A percentile compares a stretch with the other conserved stretches of the same genome.
Conservation (phyloP, 1,284 basidiomycete genomes). For the Coniophora puteana region DNA sequence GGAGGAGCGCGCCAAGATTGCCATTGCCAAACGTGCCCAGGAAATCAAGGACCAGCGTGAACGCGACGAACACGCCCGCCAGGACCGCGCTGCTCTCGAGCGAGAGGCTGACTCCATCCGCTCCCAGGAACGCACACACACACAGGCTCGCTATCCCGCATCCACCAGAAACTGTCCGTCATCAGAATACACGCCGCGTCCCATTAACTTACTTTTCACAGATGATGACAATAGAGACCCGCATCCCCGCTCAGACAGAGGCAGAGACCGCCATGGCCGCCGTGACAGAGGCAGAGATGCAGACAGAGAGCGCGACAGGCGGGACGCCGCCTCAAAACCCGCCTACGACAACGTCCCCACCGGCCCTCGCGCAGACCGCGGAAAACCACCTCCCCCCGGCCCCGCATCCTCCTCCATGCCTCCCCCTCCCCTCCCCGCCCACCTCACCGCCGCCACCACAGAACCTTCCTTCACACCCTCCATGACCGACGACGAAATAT, state of each 20-base stretch:
- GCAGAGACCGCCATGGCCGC: constrained; percentile 33
- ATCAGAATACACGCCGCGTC: constrained; percentile 10
- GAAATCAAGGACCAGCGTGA: constrained; percentile 72
- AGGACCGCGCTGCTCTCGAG: constrained; percentile 69
- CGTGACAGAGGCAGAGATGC: constrained; percentile 33
- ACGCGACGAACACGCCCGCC: constrained; percentile 51
- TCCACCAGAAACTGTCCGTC: constrained; percentile 42
- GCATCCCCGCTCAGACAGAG: constrained; percentile 49
- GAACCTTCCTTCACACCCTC: constrained; percentile 57
- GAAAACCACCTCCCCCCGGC: constrained; percentile 36
- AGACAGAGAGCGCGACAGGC: too few relatives aligned
- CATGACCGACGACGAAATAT: constrained; percentile 73
- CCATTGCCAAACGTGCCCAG: constrained; percentile 79
- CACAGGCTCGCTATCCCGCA: constrained; percentile 31
- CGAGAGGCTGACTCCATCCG: constrained; percentile 69
- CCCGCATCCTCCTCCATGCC: constrained; percentile 25
- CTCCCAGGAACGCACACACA: constrained; percentile 36
- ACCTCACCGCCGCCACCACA: constrained; percentile 26
- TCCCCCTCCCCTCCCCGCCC: constrained; percentile 39
- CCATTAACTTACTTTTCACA: constrained; percentile 27
- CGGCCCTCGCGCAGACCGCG: constrained; percentile 77
- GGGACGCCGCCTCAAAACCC: constrained; percentile 23
- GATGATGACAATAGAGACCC: constrained; percentile 57
- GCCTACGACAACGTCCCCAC: constrained; percentile 71
- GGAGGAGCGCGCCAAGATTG: constrained; percentile 84